Conservation (phyloP, 331 rosid genomes). For the Acacia pycnantha region DNA sequence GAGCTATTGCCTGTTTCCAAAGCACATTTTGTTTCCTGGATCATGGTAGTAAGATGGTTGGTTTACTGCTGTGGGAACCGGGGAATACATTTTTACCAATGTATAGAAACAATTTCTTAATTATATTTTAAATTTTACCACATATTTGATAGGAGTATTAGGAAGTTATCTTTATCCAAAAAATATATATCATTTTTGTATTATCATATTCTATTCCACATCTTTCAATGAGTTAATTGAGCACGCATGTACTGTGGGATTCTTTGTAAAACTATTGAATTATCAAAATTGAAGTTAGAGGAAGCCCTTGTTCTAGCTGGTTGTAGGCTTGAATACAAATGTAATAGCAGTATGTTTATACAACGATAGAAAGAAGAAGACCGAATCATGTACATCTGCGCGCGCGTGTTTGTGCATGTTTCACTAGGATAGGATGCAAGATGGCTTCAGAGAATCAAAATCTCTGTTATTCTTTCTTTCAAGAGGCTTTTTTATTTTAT, state of each 20-base stretch:
- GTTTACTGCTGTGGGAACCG: conserved; percentile 34
- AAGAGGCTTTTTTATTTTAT: background rate
- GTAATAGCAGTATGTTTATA: background rate
- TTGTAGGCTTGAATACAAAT: background rate
- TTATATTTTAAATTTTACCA: background rate
- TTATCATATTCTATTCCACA: no score
- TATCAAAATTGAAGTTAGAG: background rate
- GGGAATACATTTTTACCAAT: conserved; percentile 46
- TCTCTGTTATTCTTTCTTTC: no score
- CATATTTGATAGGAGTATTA: conserved; percentile 23
- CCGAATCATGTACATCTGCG: background rate
- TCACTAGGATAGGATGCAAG: background rate
- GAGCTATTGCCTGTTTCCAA: conserved; percentile 32
- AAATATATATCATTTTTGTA: no score
- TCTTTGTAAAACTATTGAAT: background rate
- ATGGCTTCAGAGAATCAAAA: background rate
- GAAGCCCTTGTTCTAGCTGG: background rate
- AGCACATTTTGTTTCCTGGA: conserved; percentile 36
- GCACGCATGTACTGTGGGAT: background rate
- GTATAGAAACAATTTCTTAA: conserved; percentile 36
- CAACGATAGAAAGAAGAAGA: background rate
- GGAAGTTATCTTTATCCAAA: background rate
- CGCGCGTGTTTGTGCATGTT: background rate
- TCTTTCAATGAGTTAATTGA: background rate
- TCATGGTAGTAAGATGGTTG: conserved; percentile 43